Conservation (phyloP, 768 basidiomycete species). For the Cyathus striatus region DNA sequence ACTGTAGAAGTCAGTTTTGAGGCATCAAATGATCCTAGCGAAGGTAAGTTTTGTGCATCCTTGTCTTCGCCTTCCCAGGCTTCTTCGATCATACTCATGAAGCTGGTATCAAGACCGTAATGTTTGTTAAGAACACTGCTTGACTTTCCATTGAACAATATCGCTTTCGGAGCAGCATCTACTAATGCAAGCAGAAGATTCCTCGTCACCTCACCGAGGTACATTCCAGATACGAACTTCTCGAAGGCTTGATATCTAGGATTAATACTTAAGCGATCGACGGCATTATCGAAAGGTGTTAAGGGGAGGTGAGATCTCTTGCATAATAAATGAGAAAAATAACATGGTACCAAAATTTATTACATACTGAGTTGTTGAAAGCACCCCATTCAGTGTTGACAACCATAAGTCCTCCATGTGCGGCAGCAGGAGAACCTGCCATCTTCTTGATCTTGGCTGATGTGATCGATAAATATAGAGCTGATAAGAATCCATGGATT, state of each 20-base stretch:
- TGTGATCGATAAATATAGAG: not conserved
- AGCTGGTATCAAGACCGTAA: slow-evolving; percentile 93
- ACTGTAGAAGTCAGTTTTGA: slow-evolving; percentile 23
- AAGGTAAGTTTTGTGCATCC: slow-evolving; percentile 26
- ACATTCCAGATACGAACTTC: slow-evolving; percentile 99
- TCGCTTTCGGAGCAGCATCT: slow-evolving; percentile 63
- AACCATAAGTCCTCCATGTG: slow-evolving; percentile 77
- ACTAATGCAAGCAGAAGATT: slow-evolving; percentile 80
- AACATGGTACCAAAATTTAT: not conserved
- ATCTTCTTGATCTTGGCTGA: slow-evolving; percentile 79
- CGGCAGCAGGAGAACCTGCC: slow-evolving; percentile 52
- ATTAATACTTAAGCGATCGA: slow-evolving; percentile 94
- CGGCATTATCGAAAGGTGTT: slow-evolving; percentile 85
- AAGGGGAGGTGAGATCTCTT: slow-evolving; percentile 81
- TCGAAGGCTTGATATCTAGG: slow-evolving; percentile 91
- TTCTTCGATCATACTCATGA: slow-evolving; percentile 79
- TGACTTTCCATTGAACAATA: slow-evolving; percentile 80
- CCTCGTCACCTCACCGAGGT: slow-evolving; percentile 91
- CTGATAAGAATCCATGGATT: not conserved
- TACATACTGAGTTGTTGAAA: slow-evolving; percentile 85
- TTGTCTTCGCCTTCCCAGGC: slow-evolving; percentile 55
- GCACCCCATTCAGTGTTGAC: slow-evolving; percentile 99
- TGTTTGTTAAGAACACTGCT: slow-evolving; percentile 75
- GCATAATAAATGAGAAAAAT: slow-evolving; percentile 1
- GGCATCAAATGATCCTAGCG: slow-evolving; percentile 29